Conservation (phyloP, 768 basidiomycete genomes). For the Panaeolus papilionaceus region DNA sequence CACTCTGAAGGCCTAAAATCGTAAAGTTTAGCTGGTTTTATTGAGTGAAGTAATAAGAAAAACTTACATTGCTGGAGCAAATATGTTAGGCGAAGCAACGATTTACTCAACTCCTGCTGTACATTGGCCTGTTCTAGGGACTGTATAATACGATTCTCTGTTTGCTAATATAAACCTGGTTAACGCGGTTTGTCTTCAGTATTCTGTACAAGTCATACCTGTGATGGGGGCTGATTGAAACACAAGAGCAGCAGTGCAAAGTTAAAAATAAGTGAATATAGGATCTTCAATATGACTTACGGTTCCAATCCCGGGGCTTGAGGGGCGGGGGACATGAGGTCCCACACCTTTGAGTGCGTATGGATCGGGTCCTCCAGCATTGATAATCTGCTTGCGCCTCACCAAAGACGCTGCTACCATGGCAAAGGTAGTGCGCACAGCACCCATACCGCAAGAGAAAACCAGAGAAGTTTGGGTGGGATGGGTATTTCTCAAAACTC, state of each 20-base stretch:
- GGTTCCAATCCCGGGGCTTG: conserved; percentile 52
- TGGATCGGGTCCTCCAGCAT: conserved; percentile 77
- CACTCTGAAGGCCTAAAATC: conserved; percentile 62
- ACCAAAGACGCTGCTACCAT: conserved; percentile 95
- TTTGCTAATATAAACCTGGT: conserved; percentile 36
- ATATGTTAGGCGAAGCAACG: conserved; percentile 79
- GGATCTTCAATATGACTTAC: conserved; percentile 37
- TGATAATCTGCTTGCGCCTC: conserved; percentile 75
- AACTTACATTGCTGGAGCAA: conserved; percentile 78
- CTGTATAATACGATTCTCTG: conserved; percentile 65
- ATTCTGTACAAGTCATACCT: neutral
- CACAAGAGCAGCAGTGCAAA: conserved; percentile 3
- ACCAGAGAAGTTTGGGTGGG: conserved; percentile 84
- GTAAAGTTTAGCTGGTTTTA: neutral
- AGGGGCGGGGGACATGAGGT: conserved; percentile 24
- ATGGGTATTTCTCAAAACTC: conserved; percentile 79
- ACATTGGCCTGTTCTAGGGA: conserved; percentile 77
- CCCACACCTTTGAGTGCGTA: conserved; percentile 55
- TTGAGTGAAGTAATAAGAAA: neutral
- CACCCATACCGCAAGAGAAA: conserved; percentile 97
- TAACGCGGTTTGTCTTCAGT: neutral
- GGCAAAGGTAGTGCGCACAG: conserved; percentile 94
- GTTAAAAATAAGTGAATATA: neutral
- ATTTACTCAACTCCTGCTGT: conserved; percentile 80
- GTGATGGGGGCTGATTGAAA: conserved; percentile 8